Percentiles rank a stretch among this genome's conserved stretches.
Evolutionary conservation across 164 flowering plant species (phyloP).

Genomic region (Aristolochia californica): DNA sequence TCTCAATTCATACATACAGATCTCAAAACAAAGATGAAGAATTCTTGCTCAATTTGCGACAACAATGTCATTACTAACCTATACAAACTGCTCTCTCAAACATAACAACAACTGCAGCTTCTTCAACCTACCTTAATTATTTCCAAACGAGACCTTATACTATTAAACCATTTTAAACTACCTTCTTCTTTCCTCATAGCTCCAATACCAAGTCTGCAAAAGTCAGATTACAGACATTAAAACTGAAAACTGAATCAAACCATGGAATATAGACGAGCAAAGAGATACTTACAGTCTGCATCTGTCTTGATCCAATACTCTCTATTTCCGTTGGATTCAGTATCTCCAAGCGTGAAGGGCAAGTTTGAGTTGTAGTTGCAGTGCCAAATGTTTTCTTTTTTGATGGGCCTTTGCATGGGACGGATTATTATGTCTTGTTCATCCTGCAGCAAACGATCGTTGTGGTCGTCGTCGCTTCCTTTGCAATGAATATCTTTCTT

Average conservation of each 20-base stretch:
- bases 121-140: too few relatives aligned
- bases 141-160: too few relatives aligned
- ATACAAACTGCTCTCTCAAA: too few relatives aligned
- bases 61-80: too few relatives aligned
- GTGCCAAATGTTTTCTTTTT: conserved; percentile 25
- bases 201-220: conserved; percentile 27
- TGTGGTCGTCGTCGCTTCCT: conserved; percentile 17
- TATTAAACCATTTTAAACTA: too few relatives aligned
- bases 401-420: conserved; percentile 15
- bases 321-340: conserved; percentile 45
- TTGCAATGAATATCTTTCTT: conserved; percentile 20
- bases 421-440: conserved; percentile 22
- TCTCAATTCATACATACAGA: too few relatives aligned
- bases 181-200: conserved; percentile 14
- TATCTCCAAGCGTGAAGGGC: conserved; percentile 19
- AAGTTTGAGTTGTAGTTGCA: conserved; percentile 31
- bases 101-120: too few relatives aligned
- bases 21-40: too few relatives aligned
- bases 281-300: conserved; percentile 70
- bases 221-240: background rate
- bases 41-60: too few relatives aligned
- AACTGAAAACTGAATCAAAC: too few relatives aligned
- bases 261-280: background rate
- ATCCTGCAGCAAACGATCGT: conserved; percentile 20
- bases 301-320: conserved; percentile 92